Evolutionary conservation across 306 rosid genomes (phyloP).

Genomic region (Gleditsia sinensis): DNA sequence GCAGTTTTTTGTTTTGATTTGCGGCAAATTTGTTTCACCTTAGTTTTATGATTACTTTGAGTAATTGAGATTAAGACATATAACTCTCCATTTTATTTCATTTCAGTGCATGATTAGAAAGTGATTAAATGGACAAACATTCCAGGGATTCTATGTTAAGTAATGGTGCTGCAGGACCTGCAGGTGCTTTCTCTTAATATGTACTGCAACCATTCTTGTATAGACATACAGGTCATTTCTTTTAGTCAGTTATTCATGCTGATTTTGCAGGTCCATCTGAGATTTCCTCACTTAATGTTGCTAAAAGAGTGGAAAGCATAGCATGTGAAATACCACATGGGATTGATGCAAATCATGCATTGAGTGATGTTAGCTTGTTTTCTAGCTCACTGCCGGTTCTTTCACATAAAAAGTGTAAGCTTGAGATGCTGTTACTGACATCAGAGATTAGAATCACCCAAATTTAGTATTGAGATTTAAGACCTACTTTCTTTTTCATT

Average conservation of each 20-base stretch:
- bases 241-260: slow-evolving; percentile 26
- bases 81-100: slow-evolving; percentile 22
- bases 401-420: slow-evolving; percentile 76
- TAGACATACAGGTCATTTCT: background rate
- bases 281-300: slow-evolving; percentile 42
- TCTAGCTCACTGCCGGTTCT: slow-evolving; percentile 84
- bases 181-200: slow-evolving; percentile 47
- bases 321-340: slow-evolving; percentile 64
- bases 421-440: slow-evolving; percentile 20
- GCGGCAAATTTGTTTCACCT: background rate
- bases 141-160: slow-evolving; percentile 45
- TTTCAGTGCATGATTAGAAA: slow-evolving; percentile 37
- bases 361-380: slow-evolving; percentile 78
- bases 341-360: slow-evolving; percentile 51
- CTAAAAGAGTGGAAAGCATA: slow-evolving; percentile 46
- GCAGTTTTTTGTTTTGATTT: slow-evolving; percentile 6
- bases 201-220: background rate
- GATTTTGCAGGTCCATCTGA: slow-evolving; percentile 54
- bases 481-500: slow-evolving; percentile 17
- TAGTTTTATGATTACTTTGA: background rate
- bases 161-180: slow-evolving; percentile 52
- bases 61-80: slow-evolving; percentile 8
- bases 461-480: slow-evolving; percentile 23
- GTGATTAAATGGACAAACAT: slow-evolving; percentile 59
- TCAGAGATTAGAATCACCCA: background rate